Evolutionary conservation across 2,329 filamentous ascomycete species (phyloP).

Genomic region (Fusarium luffae): DNA sequence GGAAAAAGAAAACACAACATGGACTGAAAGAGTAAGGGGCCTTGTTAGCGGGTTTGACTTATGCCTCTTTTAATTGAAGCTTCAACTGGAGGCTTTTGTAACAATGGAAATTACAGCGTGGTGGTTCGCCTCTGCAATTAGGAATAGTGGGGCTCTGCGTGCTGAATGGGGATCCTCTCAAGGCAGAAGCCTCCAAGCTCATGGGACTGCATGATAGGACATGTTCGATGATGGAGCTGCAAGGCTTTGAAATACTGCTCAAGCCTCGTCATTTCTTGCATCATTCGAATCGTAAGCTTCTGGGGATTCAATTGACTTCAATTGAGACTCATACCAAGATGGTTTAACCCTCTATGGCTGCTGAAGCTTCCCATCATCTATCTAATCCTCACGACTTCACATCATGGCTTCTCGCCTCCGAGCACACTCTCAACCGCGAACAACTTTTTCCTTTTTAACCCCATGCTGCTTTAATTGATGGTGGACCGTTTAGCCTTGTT

Average conservation of each 20-base stretch:
- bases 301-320: slow-evolving; percentile 38
- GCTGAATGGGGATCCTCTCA: slow-evolving; percentile 33
- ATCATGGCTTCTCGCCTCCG: slow-evolving; percentile 31
- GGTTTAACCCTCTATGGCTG: not conserved
- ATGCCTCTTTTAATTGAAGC: slow-evolving; percentile 15
- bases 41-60: slow-evolving; percentile 19
- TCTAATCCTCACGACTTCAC: slow-evolving; percentile 43
- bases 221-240: slow-evolving; percentile 40
- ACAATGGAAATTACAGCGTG: slow-evolving; percentile 12
- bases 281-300: slow-evolving; percentile 11
- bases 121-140: slow-evolving; percentile 16
- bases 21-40: slow-evolving; percentile 19
- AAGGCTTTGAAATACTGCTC: slow-evolving; percentile 32
- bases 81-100: slow-evolving; percentile 8
- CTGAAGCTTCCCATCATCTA: slow-evolving; percentile 20
- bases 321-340: slow-evolving; percentile 18
- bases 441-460: slow-evolving; percentile 29
- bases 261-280: slow-evolving; percentile 36
- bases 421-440: slow-evolving; percentile 35
- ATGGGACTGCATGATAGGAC: slow-evolving; percentile 46
- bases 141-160: slow-evolving; percentile 17
- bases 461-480: slow-evolving; percentile 40
- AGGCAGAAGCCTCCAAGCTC: slow-evolving; percentile 42
- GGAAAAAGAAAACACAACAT: slow-evolving; percentile 6
- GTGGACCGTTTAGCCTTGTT: slow-evolving; percentile 23